Evolutionary conservation across 73 alveolate species (phyloP).

Genomic region (Symbiodinium natans): DNA sequence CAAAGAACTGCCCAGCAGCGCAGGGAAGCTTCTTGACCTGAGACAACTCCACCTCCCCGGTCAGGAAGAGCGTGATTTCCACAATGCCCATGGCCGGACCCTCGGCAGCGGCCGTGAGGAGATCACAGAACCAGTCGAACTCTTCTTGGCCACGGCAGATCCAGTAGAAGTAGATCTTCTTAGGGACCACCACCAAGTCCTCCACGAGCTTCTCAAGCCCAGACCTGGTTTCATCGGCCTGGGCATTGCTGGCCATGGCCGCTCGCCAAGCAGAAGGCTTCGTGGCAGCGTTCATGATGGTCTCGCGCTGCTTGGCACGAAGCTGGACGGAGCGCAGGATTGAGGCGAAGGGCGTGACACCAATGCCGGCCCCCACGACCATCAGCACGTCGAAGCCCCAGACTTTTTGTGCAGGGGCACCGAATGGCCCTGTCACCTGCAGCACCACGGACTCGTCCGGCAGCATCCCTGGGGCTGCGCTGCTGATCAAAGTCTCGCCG

Average conservation of each 20-base stretch:
- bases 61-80: conserved; percentile 49
- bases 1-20: conserved; percentile 68
- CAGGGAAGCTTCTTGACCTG: conserved; percentile 88
- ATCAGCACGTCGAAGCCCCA: conserved; percentile 39
- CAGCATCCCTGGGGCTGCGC: conserved; percentile 38
- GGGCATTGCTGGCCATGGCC: background rate
- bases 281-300: conserved; percentile 33
- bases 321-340: conserved; percentile 63
- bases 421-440: conserved; percentile 84
- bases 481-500: conserved; percentile 69
- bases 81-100: conserved; percentile 67
- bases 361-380: too few relatives aligned
- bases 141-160: conserved; percentile 83
- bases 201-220: conserved; percentile 48
- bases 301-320: conserved; percentile 83
- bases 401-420: conserved; percentile 24
- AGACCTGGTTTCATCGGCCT: conserved; percentile 1
- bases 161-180: conserved; percentile 70
- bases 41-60: conserved; percentile 68
- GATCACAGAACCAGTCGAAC: conserved; percentile 90
- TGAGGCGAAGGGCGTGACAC: conserved; percentile 80
- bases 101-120: conserved; percentile 36
- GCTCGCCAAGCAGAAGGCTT: conserved; percentile 58
- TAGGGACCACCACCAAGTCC: conserved; percentile 54
- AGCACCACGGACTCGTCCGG: conserved; percentile 68